Percentiles rank a stretch among this genome's conserved stretches.
Conservation (phyloP, 805 yeast genomes). For the Yarrowia sp. region DNA sequence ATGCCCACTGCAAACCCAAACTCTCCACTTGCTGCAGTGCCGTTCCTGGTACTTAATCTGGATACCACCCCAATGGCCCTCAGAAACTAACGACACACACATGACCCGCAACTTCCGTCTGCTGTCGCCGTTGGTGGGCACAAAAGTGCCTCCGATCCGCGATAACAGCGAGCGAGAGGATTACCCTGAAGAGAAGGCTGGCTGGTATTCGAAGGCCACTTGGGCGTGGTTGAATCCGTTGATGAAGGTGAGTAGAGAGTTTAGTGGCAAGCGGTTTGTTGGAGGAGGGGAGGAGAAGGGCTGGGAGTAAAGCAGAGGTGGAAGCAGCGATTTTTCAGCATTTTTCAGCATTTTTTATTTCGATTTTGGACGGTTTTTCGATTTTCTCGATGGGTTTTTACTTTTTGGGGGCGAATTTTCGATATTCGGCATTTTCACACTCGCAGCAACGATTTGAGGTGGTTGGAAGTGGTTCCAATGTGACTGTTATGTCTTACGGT, state of each 20-base stretch:
- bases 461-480: too few species aligned
- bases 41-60: background rate
- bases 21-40: background rate
- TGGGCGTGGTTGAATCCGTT: conserved; percentile 64
- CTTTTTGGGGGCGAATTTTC: too few species aligned
- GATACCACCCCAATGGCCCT: background rate
- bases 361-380: too few species aligned
- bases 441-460: too few species aligned
- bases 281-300: background rate
- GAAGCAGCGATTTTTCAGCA: background rate
- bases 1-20: background rate
- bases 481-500: too few species aligned
- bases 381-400: too few species aligned
- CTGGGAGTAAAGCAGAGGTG: background rate
- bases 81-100: background rate
- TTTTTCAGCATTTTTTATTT: too few species aligned
- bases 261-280: too few species aligned
- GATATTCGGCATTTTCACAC: too few species aligned
- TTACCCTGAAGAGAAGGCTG: conserved; percentile 7
- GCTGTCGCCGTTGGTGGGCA: conserved; percentile 32
- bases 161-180: conserved; percentile 24
- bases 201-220: background rate
- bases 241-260: conserved; percentile 42
- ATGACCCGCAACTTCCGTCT: conserved; percentile 27
- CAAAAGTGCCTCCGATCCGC: conserved; percentile 33